A percentile compares a stretch with the other conserved stretches of the same genome.
Evolutionary conservation across 2,329 filamentous ascomycete species (phyloP).

Genomic region (Ophiostoma pallidulum): DNA sequence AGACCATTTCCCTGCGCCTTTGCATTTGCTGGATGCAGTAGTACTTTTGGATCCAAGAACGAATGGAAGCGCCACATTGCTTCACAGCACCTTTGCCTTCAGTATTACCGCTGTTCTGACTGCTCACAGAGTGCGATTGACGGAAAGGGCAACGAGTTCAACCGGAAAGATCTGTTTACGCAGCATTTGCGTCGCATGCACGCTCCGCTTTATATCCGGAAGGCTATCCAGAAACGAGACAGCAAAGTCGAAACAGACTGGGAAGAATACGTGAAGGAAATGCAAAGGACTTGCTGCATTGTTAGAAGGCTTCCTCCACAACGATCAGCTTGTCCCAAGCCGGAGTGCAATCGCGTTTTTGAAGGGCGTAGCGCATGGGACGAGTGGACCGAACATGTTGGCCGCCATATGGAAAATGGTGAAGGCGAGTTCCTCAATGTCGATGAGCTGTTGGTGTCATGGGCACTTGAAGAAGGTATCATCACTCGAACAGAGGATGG

Average conservation of each 20-base stretch:
- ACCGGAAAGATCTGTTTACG: constrained; percentile 90
- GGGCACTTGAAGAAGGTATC: constrained; percentile 55
- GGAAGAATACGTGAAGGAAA: constrained; percentile 57
- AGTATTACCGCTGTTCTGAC: constrained; percentile 54
- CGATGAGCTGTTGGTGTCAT: constrained; percentile 47
- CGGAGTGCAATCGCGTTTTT: constrained; percentile 63
- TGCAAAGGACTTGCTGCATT: constrained; percentile 66
- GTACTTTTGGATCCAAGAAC: constrained; percentile 85
- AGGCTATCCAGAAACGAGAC: constrained; percentile 47
- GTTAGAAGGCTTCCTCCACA: constrained; percentile 60
- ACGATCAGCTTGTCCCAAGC: constrained; percentile 58
- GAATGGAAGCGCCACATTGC: constrained; percentile 95
- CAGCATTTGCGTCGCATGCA: constrained; percentile 96
- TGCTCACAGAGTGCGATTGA: constrained; percentile 46
- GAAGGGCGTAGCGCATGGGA: constrained; percentile 72
- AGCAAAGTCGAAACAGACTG: constrained; percentile 51
- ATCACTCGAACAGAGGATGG: constrained; percentile 49
- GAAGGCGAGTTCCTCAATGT: constrained; percentile 49
- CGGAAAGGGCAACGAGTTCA: constrained; percentile 63
- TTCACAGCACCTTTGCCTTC: constrained; percentile 73
- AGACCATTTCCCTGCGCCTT: constrained; percentile 79
- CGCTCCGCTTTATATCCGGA: constrained; percentile 55
- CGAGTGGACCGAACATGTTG: constrained; percentile 85
- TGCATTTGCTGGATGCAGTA: constrained; percentile 70
- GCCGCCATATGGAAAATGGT: constrained; percentile 74